Evolutionary conservation across 139 green algal genomes (phyloP), one percentile per base, ranked within the genome.

Genomic region (Astrephomene gubernaculifera): DNA sequence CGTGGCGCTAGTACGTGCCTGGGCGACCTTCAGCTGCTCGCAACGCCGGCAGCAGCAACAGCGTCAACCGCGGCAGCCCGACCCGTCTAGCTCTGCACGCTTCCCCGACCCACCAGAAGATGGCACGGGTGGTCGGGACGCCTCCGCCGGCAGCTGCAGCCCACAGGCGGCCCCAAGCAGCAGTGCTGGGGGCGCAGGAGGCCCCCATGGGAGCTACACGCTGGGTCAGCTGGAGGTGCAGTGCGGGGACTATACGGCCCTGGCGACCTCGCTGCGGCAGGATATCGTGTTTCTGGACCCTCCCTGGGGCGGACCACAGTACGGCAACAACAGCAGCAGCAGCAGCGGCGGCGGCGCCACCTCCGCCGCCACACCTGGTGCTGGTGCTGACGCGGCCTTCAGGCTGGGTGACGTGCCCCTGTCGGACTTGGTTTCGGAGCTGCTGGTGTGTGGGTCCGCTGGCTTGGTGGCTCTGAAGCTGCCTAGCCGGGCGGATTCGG

Each of bases 251-350:
- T 88, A 72, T 38, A 63, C 61, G 2, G 2, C 2, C 36, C n/a
- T 87, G 22, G 36, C 24, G 53, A 6, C 0, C 3, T 33, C 44
- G 1, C 60, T 87, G 33, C 35, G 17, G 12, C 82, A 87, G 82
- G 61, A 87, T 54, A 27, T 88, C 22, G 63, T 88, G 35, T 81
- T 88, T 22, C 5, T 88, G 35, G 83, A 88, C 64, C 83, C 83
- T 6, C 83, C 83, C 8, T 88, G 83, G 83, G 83, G 83, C 22
- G 83, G 83, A 1, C 83, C 83, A 0, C 49, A 78, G 63, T 88
- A 88, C 83, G 27, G 22, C 0, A 12, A n/a, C 65, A 24, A 39
- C 68, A 57, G 49, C 14, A 57, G 17, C 14, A 38, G 9, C 2
- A n/a, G 60, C 8, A 36, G 49, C n/a, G n/a, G n/a, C n/a, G n/a